Conservation (phyloP, 2,329 filamentous ascomycete genomes). For the Sporothrix dimorphospora region DNA sequence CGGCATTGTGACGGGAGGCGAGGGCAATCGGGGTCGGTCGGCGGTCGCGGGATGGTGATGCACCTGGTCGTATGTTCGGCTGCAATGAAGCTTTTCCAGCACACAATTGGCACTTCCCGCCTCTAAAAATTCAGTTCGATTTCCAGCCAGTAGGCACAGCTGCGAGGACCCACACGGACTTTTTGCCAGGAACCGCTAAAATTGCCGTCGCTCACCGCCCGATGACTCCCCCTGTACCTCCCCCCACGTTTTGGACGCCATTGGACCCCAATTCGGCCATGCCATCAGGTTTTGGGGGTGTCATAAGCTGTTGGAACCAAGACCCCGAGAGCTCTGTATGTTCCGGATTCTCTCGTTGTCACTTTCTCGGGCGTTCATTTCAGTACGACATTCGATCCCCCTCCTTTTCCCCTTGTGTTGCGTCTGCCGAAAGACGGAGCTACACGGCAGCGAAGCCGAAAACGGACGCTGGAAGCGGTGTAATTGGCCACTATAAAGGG, state of each 20-base stretch:
- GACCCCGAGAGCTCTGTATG: background rate
- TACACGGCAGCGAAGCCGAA: background rate
- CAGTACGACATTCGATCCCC: background rate
- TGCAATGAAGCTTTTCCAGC: conserved; percentile 18
- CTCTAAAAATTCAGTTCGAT: conserved; percentile 23
- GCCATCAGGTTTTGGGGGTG: background rate
- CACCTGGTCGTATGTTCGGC: conserved; percentile 11
- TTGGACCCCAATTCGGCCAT: conserved; percentile 23
- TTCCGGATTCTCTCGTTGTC: background rate
- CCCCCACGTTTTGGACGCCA: conserved; percentile 16
- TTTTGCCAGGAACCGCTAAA: background rate
- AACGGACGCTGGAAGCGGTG: background rate
- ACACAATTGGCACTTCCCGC: background rate
- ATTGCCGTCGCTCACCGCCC: conserved; percentile 33
- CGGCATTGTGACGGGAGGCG: conserved; percentile 24
- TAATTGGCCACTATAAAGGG: background rate
- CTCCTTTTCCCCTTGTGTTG: background rate
- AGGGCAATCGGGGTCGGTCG: background rate
- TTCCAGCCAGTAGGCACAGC: conserved; percentile 16
- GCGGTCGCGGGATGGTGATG: background rate
- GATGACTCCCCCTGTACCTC: conserved; percentile 24
- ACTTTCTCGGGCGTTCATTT: background rate
- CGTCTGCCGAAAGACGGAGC: background rate
- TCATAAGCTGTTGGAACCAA: background rate
- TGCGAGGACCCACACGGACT: conserved; percentile 8